Evolutionary conservation across 2,329 filamentous ascomycete genomes (phyloP).

Genomic region (Corinectria fuckeliana): DNA sequence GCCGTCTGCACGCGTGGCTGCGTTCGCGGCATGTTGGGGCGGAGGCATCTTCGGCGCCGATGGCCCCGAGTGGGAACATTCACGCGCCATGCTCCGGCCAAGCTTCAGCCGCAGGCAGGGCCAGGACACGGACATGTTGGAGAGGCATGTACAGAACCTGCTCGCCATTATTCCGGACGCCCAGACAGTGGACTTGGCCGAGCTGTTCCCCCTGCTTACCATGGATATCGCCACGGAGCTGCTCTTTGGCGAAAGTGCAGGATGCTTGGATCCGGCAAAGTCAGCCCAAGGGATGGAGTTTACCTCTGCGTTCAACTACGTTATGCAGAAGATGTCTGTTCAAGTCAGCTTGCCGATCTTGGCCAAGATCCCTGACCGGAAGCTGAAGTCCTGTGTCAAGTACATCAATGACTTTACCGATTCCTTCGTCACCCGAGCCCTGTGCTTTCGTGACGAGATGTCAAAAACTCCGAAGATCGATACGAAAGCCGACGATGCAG

Average conservation of each 20-base stretch:
- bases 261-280: neutral
- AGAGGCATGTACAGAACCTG: conserved; percentile 4
- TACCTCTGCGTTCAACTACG: neutral
- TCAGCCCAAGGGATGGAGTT: neutral
- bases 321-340: neutral
- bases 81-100: conserved; percentile 42
- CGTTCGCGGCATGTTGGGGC: conserved; percentile 45
- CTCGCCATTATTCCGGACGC: neutral
- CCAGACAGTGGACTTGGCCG: conserved; percentile 2
- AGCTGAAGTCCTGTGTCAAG: neutral
- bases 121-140: conserved; percentile 25
- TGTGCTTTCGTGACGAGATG: neutral
- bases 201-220: conserved; percentile 9
- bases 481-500: neutral
- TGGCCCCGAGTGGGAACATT: conserved; percentile 50
- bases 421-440: neutral
- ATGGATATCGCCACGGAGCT: conserved; percentile 54
- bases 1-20: conserved; percentile 29
- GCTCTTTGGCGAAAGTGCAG: conserved; percentile 61
- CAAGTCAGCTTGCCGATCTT: neutral
- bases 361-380: neutral
- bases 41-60: conserved; percentile 52
- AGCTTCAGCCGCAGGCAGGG: conserved; percentile 37
- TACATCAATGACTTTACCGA: neutral
- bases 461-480: neutral